Evolutionary conservation across 1,284 basidiomycete species (phyloP), one percentile per base, ranked within the genome.

Genomic region (Pseudozyma sp.): DNA sequence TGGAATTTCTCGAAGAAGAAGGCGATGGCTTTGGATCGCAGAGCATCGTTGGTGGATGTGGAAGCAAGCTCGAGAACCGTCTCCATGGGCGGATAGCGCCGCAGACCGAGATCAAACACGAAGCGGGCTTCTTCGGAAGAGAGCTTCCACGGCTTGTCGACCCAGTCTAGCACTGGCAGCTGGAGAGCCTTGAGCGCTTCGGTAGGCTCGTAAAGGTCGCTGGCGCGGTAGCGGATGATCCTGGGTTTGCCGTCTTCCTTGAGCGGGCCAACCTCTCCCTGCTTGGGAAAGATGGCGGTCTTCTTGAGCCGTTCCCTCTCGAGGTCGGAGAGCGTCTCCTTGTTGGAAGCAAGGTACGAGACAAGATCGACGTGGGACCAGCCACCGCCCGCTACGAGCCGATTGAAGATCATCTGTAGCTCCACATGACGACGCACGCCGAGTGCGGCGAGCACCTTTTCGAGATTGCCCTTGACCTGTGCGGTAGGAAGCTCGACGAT

Each of bases 401-500:
- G 81, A 31, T 85, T 84, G 58, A 87, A 86, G 58, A 87, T 82
- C 63, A 86, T 79, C 68, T 86, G 85, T 44, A 84, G 74, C 57
- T 84, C 93, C 11, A 98, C 94, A 76, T 97, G 95, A 78, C 91
- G 92, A 24, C 94, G 89, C 10, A 98, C 93, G 9, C 94, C 94
- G 0, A 98, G 86, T 0, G 88, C 89, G 30, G 90, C 87, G 5
- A 99, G 85, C 29, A 97, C 85, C 77, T 90, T 91, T 79, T 96
- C 94, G 70, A 94, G 82, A 14, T 87, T 86, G 1, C 92, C 92
- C 81, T 92, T 94, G 68, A 96, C 87, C 34, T 67, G 63, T 0
- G 84, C 71, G 11, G 91, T 92, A 0, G 93, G 89, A 49, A 98
- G 86, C 1, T 87, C 88, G 3, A 96, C 90, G 31, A 95, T 89